A percentile compares a stretch with the other conserved stretches of the same genome.
Evolutionary conservation across 2,329 filamentous ascomycete species (phyloP).

Genomic region (Trichoderma sp.): DNA sequence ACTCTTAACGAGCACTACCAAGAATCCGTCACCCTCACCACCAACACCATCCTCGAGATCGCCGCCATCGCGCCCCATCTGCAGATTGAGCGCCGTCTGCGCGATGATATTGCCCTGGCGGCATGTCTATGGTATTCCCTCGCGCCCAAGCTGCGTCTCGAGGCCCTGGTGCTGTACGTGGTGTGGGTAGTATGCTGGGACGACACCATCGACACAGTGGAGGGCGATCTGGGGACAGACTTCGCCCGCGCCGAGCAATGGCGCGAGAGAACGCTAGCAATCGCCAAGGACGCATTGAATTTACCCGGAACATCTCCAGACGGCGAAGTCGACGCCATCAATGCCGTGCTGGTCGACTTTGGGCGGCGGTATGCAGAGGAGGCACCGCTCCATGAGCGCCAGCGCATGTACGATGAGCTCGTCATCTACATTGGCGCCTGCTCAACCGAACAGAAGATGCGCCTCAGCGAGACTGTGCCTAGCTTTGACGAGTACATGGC

Average conservation of each 20-base stretch:
- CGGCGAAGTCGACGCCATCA: conserved; percentile 27
- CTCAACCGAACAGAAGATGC: conserved; percentile 32
- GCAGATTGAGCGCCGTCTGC: conserved; percentile 30
- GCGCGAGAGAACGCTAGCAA: conserved; percentile 29
- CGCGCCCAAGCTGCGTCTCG: conserved; percentile 24
- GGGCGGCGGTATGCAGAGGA: conserved; percentile 22
- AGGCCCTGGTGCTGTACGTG: conserved; percentile 30
- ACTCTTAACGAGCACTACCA: conserved; percentile 29
- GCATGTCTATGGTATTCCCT: conserved; percentile 29
- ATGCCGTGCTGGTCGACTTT: conserved; percentile 31
- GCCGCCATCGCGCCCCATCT: conserved; percentile 36
- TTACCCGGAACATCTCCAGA: neutral
- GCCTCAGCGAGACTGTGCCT: conserved; percentile 30
- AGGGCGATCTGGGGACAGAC: conserved; percentile 32
- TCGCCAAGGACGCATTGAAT: conserved; percentile 27
- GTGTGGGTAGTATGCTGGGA: conserved; percentile 39
- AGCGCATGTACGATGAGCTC: conserved; percentile 29
- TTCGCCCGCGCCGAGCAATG: conserved; percentile 30
- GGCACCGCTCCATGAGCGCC: neutral
- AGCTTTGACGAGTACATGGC: conserved; percentile 33
- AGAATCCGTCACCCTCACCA: conserved; percentile 26
- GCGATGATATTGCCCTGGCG: conserved; percentile 35
- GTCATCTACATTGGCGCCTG: conserved; percentile 31
- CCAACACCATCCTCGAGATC: conserved; percentile 32
- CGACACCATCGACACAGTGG: conserved; percentile 35